Evolutionary conservation across 2,329 filamentous ascomycete species (phyloP).

Genomic region (Diaporthe australafricana): DNA sequence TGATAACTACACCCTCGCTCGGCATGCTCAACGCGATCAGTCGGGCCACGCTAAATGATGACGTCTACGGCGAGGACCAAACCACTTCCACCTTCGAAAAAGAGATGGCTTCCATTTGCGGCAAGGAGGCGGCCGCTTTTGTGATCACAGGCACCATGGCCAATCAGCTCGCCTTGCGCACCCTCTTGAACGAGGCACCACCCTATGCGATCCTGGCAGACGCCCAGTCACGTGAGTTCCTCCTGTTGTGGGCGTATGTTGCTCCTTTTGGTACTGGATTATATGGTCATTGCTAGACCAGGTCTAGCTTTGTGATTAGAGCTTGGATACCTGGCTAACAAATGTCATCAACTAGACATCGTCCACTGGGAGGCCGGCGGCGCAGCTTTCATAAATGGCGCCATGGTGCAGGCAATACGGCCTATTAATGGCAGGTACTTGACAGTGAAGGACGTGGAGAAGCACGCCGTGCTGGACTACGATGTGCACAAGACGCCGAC

Average conservation of each 20-base stretch:
- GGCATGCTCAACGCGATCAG: conserved; percentile 80
- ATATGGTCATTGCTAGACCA: too few relatives aligned
- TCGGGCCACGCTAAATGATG: conserved; percentile 78
- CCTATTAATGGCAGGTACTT: conserved; percentile 53
- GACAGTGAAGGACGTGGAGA: conserved; percentile 55
- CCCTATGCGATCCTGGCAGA: conserved; percentile 80
- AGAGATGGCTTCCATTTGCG: conserved; percentile 73
- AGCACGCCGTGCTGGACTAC: conserved; percentile 52
- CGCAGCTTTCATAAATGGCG: conserved; percentile 73
- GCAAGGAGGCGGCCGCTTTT: conserved; percentile 75
- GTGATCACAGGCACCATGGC: conserved; percentile 86
- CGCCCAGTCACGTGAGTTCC: conserved; percentile 44
- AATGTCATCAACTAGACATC: conserved; percentile 67
- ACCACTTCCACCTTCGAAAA: conserved; percentile 76
- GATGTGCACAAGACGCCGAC: conserved; percentile 56
- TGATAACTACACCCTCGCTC: conserved; percentile 75
- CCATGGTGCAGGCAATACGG: conserved; percentile 63
- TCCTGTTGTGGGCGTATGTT: background rate
- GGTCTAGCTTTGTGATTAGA: too few relatives aligned
- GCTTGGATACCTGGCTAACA: background rate
- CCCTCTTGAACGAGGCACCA: conserved; percentile 73
- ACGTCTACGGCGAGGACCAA: conserved; percentile 78
- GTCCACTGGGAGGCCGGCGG: conserved; percentile 67
- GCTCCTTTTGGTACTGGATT: too few relatives aligned
- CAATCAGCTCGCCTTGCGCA: conserved; percentile 80